Evolutionary conservation across 2,329 filamentous ascomycete species (phyloP), one percentile per base, ranked within the genome.

Genomic region (Tympanopsis confertula): DNA sequence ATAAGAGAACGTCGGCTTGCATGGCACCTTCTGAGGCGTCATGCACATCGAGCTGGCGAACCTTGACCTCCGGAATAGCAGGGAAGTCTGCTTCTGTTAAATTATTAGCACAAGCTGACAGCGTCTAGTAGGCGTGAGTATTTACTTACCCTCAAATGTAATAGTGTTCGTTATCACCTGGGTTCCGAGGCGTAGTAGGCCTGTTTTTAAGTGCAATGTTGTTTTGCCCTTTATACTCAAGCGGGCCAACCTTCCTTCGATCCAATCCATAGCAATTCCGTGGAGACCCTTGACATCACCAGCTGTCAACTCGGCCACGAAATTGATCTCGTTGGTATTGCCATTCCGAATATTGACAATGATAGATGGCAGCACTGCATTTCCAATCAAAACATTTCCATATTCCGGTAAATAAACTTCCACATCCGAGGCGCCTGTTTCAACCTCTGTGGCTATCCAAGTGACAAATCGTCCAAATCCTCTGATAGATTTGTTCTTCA

Each of bases 331-430:
- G 3, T 85, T 96, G 13, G 68, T 75, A 48, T 85, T 74, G 10
- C 85, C 84, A 51, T 94, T 83, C 35, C 82, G 70, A 37, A 96
- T 73, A 51, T 78, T 77, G 42, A 95, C 68, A 42, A 76, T 76
- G 45, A 96, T 65, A 0, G 78, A 72, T 1, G 91, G 91, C 13
- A 95, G 60, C 4, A 66, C 67, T 12, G 86, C 87, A 7, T 75
- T 85, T 13, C 88, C 91, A 17, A 94, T 63, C 35, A 93, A 61
- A 13, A 82, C 64, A 55, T 89, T 75, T 19, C 74, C 77, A 51
- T 93, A 93, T 45, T 91, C 82, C 12, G 89, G 88, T 20, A 95
- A 68, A 48, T 81, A 86, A 5, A 96, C 77, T 40, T 80, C 64
- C 20, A 94, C 74, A 36, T 74, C 70, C 2, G 85, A 83, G 49